Conservation (phyloP, 441 rosid genomes). For the Jatropha multifida region DNA sequence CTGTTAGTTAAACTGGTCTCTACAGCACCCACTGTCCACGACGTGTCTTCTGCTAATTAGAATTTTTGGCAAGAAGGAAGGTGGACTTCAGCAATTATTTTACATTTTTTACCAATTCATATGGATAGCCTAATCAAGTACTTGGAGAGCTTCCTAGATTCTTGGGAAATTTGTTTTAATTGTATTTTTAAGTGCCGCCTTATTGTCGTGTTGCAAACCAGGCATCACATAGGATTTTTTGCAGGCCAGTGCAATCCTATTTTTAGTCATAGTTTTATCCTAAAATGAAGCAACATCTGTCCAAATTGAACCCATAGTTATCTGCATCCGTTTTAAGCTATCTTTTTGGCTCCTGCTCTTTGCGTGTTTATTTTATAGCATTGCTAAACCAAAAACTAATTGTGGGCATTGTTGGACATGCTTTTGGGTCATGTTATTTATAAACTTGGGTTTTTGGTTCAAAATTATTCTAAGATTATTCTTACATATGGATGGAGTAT, state of each 20-base stretch:
- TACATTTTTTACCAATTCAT: not conserved
- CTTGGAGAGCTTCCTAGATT: not conserved
- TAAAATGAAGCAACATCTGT: not conserved
- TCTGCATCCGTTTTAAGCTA: not conserved
- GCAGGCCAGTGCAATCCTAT: not conserved
- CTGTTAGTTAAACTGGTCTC: not conserved
- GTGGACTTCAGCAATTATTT: not conserved
- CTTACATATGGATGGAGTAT: not conserved
- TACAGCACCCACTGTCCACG: not conserved
- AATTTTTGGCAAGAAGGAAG: not conserved
- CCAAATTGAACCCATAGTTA: not conserved
- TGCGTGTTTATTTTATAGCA: not conserved
- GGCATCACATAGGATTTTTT: not conserved
- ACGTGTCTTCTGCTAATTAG: not conserved
- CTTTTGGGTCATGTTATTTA: not conserved
- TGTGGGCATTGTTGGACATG: conserved; percentile 1
- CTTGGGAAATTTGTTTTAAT: not conserved
- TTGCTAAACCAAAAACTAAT: not conserved
- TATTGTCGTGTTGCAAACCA: not conserved
- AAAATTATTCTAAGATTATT: not conserved
- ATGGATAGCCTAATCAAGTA: not conserved
- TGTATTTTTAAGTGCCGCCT: not conserved
- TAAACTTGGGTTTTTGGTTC: not conserved
- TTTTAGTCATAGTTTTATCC: not conserved
- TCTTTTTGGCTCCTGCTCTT: not conserved